Percentiles rank a stretch among this genome's conserved stretches.
phyloP scores from a whole-genome alignment of 2,329 filamentous ascomycete species.

The Diaporthe ampelina region DNA sequence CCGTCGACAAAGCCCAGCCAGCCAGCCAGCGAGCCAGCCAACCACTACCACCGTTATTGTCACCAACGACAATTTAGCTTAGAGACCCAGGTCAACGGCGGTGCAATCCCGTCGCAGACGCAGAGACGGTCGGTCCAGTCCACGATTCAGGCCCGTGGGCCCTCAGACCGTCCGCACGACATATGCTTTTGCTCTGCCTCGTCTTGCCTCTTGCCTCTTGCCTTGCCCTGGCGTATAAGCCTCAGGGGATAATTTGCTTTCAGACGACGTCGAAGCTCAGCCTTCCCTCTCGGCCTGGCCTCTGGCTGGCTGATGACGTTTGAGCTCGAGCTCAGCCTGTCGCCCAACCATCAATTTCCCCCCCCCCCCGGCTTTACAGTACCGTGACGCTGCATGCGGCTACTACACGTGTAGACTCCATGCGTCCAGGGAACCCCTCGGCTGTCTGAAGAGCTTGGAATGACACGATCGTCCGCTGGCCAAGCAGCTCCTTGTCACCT shows the following conservation, averaged over 20 bases:
- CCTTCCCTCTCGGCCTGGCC: constrained; percentile 17
- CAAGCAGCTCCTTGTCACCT: constrained; percentile 27
- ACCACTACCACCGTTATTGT: constrained; percentile 1
- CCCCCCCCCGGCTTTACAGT: neutral
- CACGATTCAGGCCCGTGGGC: constrained; percentile 29
- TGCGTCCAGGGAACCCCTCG: constrained; percentile 29
- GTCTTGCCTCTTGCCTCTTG: constrained; percentile 14
- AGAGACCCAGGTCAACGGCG: neutral
- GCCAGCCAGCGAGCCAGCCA: neutral
- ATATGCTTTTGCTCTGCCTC: constrained; percentile 30
- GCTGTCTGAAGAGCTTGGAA: constrained; percentile 16
- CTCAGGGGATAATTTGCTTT: constrained; percentile 26
- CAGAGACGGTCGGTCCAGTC: no score
- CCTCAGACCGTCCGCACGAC: constrained; percentile 19
- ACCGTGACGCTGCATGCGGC: constrained; percentile 9
- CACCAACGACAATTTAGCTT: neutral
- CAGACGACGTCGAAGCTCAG: constrained; percentile 27
- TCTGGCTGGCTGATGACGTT: constrained; percentile 33
- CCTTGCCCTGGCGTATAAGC: constrained; percentile 28
- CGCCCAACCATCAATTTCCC: constrained; percentile 33
- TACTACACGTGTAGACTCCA: neutral
- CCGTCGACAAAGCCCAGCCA: constrained; percentile 1
- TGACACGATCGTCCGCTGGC: constrained; percentile 2
- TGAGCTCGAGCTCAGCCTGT: constrained; percentile 27
- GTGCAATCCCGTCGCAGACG: neutral